A percentile compares a stretch with the other conserved stretches of the same genome.
Conservation (phyloP, 805 yeast species). For the Komagataella phaffii region DNA sequence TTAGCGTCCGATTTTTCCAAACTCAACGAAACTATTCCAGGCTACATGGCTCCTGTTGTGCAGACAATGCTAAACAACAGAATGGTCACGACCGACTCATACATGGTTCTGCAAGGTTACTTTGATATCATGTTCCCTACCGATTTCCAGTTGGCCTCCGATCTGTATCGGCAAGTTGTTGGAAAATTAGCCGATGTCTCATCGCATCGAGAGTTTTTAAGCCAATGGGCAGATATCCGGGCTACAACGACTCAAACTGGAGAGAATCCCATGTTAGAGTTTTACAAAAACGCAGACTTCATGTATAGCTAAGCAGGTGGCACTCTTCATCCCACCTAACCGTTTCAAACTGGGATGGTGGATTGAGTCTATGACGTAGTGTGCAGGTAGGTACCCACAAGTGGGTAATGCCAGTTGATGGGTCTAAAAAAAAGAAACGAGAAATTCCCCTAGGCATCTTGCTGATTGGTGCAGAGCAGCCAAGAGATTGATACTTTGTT, state of each 20-base stretch:
- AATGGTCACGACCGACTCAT: slow-evolving; percentile 59
- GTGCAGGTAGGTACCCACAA: neutral
- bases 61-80: slow-evolving; percentile 58
- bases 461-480: neutral
- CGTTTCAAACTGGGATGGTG: neutral
- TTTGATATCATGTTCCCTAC: slow-evolving; percentile 85
- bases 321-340: neutral
- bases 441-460: neutral
- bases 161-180: slow-evolving; percentile 47
- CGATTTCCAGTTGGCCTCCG: slow-evolving; percentile 49
- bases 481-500: neutral
- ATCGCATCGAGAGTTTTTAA: slow-evolving; percentile 51
- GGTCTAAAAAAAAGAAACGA: neutral
- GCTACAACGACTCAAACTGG: slow-evolving; percentile 62
- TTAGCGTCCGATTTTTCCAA: slow-evolving; percentile 56
- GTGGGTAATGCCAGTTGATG: neutral
- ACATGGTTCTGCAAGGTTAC: slow-evolving; percentile 76
- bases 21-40: slow-evolving; percentile 35
- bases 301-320: slow-evolving; percentile 24
- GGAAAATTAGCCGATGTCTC: slow-evolving; percentile 43
- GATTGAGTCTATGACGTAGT: neutral
- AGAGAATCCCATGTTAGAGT: slow-evolving; percentile 73
- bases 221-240: slow-evolving; percentile 57
- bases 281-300: slow-evolving; percentile 66
- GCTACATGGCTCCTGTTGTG: slow-evolving; percentile 66